Evolutionary conservation across 768 basidiomycete genomes (phyloP), one percentile per base, ranked within the genome.

Genomic region (Tremella fuciformis): DNA sequence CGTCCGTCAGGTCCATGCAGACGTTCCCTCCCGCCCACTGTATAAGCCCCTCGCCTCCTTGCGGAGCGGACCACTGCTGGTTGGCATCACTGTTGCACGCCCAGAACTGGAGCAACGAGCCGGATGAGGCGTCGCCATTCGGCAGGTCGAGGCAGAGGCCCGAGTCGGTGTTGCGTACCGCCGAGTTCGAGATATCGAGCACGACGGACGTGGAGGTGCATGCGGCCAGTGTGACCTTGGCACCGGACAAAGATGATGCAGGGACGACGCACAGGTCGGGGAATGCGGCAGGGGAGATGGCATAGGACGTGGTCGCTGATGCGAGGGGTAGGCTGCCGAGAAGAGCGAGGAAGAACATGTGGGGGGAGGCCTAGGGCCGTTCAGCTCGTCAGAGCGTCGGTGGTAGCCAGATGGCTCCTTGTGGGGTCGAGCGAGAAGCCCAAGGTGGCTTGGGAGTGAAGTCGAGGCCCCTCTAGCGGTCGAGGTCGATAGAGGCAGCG

Each of bases 41-140:
- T 22, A 73, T 63, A 26, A 56, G 42, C 18, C 51, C 60, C 16
- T 48, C 44, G 11, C 29, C 29, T 34, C 29, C 29, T 34, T 34
- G 29, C 29, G 29, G 29, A 34, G 29, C 29, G 6, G 29, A 34
- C 54, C 65, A 73, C 34, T 53, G 48, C 42, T 73, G 71, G 53
- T 73, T 73, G 26, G 58, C 41, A 53, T 70, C 68, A n/a, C 52
- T 37, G 59, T 59, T 70, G 57, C 71, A 70, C 9, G 49, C 60
- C 71, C 71, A 73, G 19, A 73, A 51, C 47, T 73, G 71, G 26
- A 62, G 42, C 40, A 57, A 57, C 57, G 65, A 70, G 1, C 71
- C 71, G 18, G 60, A 62, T 59, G 58, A 63, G 19, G 37, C 47
- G 13, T 52, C 62, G 24, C 68, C 68, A 52, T 70, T 63, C 15